Conservation (phyloP, 352 stramenopile genomes). For the Aphanomyces euteiches region DNA sequence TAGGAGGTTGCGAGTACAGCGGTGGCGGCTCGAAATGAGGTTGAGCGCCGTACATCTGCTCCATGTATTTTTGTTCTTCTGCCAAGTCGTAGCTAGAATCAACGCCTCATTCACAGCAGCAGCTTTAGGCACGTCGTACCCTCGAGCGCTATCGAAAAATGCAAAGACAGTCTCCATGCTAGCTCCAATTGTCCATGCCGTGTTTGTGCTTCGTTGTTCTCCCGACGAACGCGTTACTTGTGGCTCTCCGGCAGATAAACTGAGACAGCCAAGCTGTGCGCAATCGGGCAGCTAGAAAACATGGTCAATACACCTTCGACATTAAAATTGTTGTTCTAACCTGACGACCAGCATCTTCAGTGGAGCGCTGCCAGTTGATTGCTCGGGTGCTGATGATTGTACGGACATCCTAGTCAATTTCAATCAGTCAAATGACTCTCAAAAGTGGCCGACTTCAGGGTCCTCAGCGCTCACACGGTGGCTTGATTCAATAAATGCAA, state of each 20-base stretch:
- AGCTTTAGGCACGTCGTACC: constrained; percentile 34
- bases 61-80: constrained; percentile 62
- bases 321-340: not conserved
- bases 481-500: constrained; percentile 80
- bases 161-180: constrained; percentile 83
- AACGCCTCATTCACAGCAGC: not conserved
- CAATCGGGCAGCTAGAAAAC: constrained; percentile 62
- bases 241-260: constrained; percentile 69
- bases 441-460: constrained; percentile 34
- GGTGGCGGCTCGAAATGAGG: not conserved
- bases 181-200: constrained; percentile 73
- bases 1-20: not conserved
- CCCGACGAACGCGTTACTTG: constrained; percentile 33
- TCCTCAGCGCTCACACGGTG: constrained; percentile 64
- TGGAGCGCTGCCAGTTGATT: constrained; percentile 81
- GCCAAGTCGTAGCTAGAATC: constrained; percentile 42
- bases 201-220: constrained; percentile 76
- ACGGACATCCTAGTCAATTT: constrained; percentile 44
- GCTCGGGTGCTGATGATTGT: constrained; percentile 58
- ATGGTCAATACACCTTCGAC: not conserved
- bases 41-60: constrained; percentile 52
- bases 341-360: constrained; percentile 47
- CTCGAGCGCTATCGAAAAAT: constrained; percentile 76
- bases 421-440: not conserved
- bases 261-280: constrained; percentile 66